phyloP scores from a whole-genome alignment of 2,329 filamentous ascomycete genomes.

The Colletotrichum viniferum region DNA sequence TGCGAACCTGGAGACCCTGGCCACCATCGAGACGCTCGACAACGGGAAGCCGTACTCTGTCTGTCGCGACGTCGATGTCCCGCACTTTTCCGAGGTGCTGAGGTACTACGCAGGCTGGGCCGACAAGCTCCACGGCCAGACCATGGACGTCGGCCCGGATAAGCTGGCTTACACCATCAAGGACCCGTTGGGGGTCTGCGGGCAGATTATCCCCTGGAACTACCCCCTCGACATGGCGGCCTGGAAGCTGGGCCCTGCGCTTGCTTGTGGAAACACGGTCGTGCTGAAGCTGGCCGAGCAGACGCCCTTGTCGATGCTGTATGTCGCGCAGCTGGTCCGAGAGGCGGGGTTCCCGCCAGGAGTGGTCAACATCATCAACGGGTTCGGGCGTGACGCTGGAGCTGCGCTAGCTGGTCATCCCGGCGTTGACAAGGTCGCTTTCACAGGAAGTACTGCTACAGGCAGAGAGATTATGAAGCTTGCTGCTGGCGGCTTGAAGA shows the following conservation, averaged over 20 bases:
- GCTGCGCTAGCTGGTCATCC: constrained; percentile 67
- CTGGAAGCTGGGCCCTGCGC: constrained; percentile 68
- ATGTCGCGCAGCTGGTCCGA: constrained; percentile 66
- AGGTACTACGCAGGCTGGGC: constrained; percentile 82
- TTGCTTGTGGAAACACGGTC: constrained; percentile 63
- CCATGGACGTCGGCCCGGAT: constrained; percentile 71
- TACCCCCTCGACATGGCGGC: constrained; percentile 78
- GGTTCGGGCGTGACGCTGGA: constrained; percentile 66
- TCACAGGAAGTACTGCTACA: constrained; percentile 73
- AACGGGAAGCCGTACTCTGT: constrained; percentile 79
- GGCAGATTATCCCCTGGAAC: constrained; percentile 82
- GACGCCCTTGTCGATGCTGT: constrained; percentile 63
- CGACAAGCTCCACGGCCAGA: constrained; percentile 80
- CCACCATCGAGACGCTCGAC: constrained; percentile 73
- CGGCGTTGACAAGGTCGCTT: constrained; percentile 73
- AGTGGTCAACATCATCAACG: constrained; percentile 74
- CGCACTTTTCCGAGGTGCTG: constrained; percentile 50
- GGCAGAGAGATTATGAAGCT: constrained; percentile 73
- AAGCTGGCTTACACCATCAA: constrained; percentile 80
- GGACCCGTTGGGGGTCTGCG: constrained; percentile 80
- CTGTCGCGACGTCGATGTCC: constrained; percentile 67
- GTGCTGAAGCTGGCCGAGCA: constrained; percentile 66
- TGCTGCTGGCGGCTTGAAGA: constrained; percentile 64
- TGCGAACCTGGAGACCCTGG: constrained; percentile 57
- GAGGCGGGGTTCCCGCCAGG: constrained; percentile 76